Percentiles rank a stretch among this genome's conserved stretches.
Conservation (phyloP, 805 yeast genomes). For the Candida cerambycidarum region DNA sequence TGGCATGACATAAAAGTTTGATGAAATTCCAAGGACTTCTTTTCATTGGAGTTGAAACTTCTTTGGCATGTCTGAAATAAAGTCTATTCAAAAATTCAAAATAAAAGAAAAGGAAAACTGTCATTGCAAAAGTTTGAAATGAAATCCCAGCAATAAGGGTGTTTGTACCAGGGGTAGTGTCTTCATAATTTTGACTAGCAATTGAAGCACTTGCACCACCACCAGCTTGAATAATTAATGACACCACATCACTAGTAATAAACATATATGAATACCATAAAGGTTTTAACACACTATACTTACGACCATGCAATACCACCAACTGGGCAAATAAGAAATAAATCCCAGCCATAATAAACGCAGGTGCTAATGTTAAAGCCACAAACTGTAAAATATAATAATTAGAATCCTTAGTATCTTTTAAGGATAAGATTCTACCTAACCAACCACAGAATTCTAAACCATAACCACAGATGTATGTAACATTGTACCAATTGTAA, state of each 20-base stretch:
- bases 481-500: slow-evolving; percentile 40
- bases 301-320: slow-evolving; percentile 38
- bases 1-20: slow-evolving; percentile 27
- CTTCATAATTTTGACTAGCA: slow-evolving; percentile 22
- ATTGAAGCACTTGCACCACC: slow-evolving; percentile 40
- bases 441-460: slow-evolving; percentile 39
- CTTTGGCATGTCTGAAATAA: slow-evolving; percentile 26
- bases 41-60: slow-evolving; percentile 18
- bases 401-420: slow-evolving; percentile 20
- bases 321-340: slow-evolving; percentile 41
- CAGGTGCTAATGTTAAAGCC: slow-evolving; percentile 40
- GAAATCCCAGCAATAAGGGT: slow-evolving; percentile 40
- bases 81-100: slow-evolving; percentile 33
- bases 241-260: slow-evolving; percentile 36
- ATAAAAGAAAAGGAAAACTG: slow-evolving; percentile 35
- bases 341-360: slow-evolving; percentile 44
- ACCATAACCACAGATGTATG: slow-evolving; percentile 36
- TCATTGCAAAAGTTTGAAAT: slow-evolving; percentile 40
- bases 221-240: slow-evolving; percentile 38
- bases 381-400: slow-evolving; percentile 34
- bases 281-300: slow-evolving; percentile 38
- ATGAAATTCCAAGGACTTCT: slow-evolving; percentile 26
- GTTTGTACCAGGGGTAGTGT: slow-evolving; percentile 32
- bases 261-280: slow-evolving; percentile 46
- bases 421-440: slow-evolving; percentile 34